phyloP scores from a whole-genome alignment of 1,284 basidiomycete genomes.

The Ceratobasidium theobromae region DNA sequence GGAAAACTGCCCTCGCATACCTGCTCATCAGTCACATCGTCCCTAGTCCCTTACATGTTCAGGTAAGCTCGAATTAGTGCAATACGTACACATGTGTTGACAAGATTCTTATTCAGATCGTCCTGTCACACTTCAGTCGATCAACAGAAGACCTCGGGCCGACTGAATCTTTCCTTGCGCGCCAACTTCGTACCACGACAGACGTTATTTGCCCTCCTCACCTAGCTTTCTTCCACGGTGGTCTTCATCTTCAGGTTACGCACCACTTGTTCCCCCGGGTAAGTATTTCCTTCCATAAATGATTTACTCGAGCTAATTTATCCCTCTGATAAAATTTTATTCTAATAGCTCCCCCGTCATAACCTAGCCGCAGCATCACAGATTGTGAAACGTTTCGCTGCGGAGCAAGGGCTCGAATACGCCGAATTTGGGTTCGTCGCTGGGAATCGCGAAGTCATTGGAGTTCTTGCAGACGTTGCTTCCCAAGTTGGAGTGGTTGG shows the following conservation, averaged over 20 bases:
- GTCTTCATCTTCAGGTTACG: constrained; percentile 88
- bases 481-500: constrained; percentile 77
- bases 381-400: constrained; percentile 83
- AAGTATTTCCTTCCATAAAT: background rate
- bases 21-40: constrained; percentile 76
- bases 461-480: constrained; percentile 76
- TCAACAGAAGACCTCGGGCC: constrained; percentile 91
- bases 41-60: constrained; percentile 83
- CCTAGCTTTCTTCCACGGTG: constrained; percentile 60
- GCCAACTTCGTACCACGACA: constrained; percentile 94
- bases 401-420: constrained; percentile 81
- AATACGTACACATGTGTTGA: background rate
- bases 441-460: constrained; percentile 78
- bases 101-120: constrained; percentile 63
- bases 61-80: constrained; percentile 45
- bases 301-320: background rate
- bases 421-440: constrained; percentile 87
- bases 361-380: constrained; percentile 81
- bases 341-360: constrained; percentile 74
- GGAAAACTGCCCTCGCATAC: constrained; percentile 65
- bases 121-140: constrained; percentile 96
- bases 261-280: constrained; percentile 93
- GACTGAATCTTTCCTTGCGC: constrained; percentile 85
- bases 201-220: constrained; percentile 73
- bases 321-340: background rate